phyloP scores from a whole-genome alignment of 257 asterid genomes.

The Salvia splendens region DNA sequence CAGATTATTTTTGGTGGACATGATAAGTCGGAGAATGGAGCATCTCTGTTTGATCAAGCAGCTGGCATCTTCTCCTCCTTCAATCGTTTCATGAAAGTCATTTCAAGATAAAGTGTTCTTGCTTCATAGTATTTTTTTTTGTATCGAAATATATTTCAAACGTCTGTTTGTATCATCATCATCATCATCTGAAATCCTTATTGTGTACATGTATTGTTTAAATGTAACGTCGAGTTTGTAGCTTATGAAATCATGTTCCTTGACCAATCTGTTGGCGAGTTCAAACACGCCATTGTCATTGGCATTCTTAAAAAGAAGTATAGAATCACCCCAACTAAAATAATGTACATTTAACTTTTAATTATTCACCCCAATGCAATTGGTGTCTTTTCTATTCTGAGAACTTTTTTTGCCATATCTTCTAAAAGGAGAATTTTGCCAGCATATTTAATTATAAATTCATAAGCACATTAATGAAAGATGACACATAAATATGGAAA shows the following conservation, averaged over 20 bases:
- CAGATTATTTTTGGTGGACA: constrained; percentile 78
- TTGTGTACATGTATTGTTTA: neutral
- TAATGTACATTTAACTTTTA: too few relatives aligned
- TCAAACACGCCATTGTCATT: too few relatives aligned
- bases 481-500: too few relatives aligned
- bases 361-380: too few relatives aligned
- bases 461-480: too few relatives aligned
- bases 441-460: too few relatives aligned
- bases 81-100: constrained; percentile 84
- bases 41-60: constrained; percentile 79
- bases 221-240: neutral
- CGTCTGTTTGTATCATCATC: neutral
- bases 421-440: too few relatives aligned
- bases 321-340: too few relatives aligned
- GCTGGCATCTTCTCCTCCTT: constrained; percentile 77
- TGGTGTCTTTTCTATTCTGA: too few relatives aligned
- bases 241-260: neutral
- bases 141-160: neutral
- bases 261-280: too few relatives aligned
- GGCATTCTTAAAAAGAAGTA: too few relatives aligned
- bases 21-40: constrained; percentile 50
- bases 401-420: too few relatives aligned
- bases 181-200: neutral
- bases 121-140: neutral
- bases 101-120: constrained; percentile 54